These are phyloP conservation scores for Salinomyces thailandicus DNA, from an alignment of 2,329 filamentous ascomycete genomes.

Conservation along the genomic window DNA sequence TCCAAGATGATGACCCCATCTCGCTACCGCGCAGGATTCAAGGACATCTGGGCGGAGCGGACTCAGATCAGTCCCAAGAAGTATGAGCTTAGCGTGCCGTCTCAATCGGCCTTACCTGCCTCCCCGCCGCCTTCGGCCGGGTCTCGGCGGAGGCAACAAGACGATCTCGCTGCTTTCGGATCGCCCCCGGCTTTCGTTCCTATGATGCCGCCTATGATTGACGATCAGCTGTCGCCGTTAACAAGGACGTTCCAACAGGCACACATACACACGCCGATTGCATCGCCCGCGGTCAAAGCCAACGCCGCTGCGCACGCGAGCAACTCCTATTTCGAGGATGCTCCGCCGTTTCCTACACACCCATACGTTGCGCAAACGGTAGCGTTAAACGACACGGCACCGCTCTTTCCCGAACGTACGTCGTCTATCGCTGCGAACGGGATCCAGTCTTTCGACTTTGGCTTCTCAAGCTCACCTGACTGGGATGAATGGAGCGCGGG, in stretches of 20 bases:
- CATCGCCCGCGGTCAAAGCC: slow-evolving; percentile 15
- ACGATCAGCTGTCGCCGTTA: slow-evolving; percentile 22
- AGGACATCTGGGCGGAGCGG: slow-evolving; percentile 44
- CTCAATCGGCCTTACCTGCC: slow-evolving; percentile 30
- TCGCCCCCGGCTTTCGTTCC: slow-evolving; percentile 13
- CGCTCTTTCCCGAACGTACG: slow-evolving; percentile 18
- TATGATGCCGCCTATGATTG: slow-evolving; percentile 12
- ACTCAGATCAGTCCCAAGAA: slow-evolving; percentile 36
- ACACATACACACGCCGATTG: slow-evolving; percentile 21
- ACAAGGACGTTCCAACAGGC: slow-evolving; percentile 23
- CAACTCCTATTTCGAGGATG: slow-evolving; percentile 17
- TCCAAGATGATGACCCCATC: slow-evolving; percentile 47
- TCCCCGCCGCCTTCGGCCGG: slow-evolving; percentile 38
- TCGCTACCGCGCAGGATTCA: slow-evolving; percentile 34
- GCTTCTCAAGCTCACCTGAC: slow-evolving; percentile 18
- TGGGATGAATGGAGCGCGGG: slow-evolving; percentile 12
- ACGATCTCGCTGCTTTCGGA: slow-evolving; percentile 28
- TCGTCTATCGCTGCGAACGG: slow-evolving; percentile 16
- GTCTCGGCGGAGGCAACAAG: slow-evolving; percentile 28
- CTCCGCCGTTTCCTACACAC: slow-evolving; percentile 11
- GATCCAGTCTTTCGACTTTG: slow-evolving; percentile 24
- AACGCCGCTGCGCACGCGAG: slow-evolving; percentile 4
- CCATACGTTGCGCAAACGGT: slow-evolving; percentile 14
- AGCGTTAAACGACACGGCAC: slow-evolving; percentile 22
- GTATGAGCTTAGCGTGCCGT: slow-evolving; percentile 39